Percentiles rank a stretch among this genome's conserved stretches.
phyloP scores from a whole-genome alignment of 2,329 filamentous ascomycete genomes.

The Aspergillus candidus region DNA sequence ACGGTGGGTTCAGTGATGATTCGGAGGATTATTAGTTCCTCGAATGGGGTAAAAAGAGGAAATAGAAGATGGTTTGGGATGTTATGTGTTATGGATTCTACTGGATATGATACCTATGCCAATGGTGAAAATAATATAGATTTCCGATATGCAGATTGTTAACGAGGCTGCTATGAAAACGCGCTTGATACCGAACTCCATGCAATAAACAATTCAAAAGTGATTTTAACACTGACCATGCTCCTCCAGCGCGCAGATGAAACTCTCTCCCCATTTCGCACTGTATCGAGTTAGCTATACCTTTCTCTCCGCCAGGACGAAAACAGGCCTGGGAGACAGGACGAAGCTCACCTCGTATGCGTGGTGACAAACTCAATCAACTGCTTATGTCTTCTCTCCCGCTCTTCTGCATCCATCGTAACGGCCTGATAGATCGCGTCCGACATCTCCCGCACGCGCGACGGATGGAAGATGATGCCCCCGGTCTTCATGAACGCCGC shows the following conservation, averaged over 20 bases:
- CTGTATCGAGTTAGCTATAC: slow-evolving; percentile 8
- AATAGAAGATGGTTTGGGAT: no score
- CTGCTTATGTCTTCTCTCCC: slow-evolving; percentile 73
- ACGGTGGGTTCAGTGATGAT: slow-evolving; percentile 2
- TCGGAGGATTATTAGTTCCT: slow-evolving; percentile 4
- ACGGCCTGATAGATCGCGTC: slow-evolving; percentile 81
- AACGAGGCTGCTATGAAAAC: no score
- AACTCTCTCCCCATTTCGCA: slow-evolving; percentile 29
- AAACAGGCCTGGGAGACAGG: background rate
- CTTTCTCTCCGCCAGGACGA: slow-evolving; percentile 1
- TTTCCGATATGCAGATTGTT: no score
- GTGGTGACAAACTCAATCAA: slow-evolving; percentile 84
- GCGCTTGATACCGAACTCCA: no score
- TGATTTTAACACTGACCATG: no score
- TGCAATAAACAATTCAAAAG: no score
- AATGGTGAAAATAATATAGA: no score
- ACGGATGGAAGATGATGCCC: slow-evolving; percentile 85
- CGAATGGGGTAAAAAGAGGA: no score
- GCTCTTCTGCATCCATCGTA: slow-evolving; percentile 77
- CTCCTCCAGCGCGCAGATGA: slow-evolving; percentile 11
- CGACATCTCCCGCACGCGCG: slow-evolving; percentile 88
- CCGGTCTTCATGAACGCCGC: slow-evolving; percentile 78
- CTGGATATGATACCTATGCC: no score
- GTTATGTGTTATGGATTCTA: no score
- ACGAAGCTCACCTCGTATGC: slow-evolving; percentile 62